Evolutionary conservation across 2,329 filamentous ascomycete species (phyloP).

Genomic region (Amesomyces nigricolor): DNA sequence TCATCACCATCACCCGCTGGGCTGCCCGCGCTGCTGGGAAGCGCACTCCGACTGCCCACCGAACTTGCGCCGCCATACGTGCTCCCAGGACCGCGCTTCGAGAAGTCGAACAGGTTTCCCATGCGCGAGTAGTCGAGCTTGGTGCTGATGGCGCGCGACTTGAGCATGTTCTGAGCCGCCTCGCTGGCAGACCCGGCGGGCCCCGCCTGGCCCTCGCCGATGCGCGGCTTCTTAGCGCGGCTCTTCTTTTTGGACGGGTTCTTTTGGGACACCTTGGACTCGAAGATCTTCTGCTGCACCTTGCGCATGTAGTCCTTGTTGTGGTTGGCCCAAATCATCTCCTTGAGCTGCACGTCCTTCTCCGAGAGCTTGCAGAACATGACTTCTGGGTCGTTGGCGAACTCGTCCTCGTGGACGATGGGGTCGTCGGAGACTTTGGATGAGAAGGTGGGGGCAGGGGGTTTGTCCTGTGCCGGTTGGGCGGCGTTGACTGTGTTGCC

Average conservation of each 20-base stretch:
- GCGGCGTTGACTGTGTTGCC: not conserved
- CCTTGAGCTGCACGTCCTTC: conserved; percentile 74
- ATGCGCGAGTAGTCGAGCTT: conserved; percentile 69
- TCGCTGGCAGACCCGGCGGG: conserved; percentile 64
- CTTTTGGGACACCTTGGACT: conserved; percentile 54
- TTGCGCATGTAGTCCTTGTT: conserved; percentile 90
- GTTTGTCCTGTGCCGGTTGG: not conserved
- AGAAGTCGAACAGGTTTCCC: conserved; percentile 49
- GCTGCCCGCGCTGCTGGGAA: conserved; percentile 31
- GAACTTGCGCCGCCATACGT: conserved; percentile 36
- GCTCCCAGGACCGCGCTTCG: conserved; percentile 43
- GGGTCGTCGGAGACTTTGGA: conserved; percentile 48
- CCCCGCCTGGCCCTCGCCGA: conserved; percentile 59
- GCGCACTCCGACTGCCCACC: conserved; percentile 17
- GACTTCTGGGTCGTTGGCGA: conserved; percentile 85
- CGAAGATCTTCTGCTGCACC: conserved; percentile 77
- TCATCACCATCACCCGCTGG: conserved; percentile 32
- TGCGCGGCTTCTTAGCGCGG: conserved; percentile 45
- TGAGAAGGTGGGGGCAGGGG: not conserved
- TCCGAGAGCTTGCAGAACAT: conserved; percentile 68
- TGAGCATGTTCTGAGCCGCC: conserved; percentile 62
- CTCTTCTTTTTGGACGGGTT: conserved; percentile 51
- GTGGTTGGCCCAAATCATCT: conserved; percentile 87
- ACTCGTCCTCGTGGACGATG: conserved; percentile 73
- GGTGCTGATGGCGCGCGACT: conserved; percentile 63